These are phyloP conservation scores for Komagataella pastoris DNA, from an alignment of 805 yeast genomes.

Conservation along the genomic window DNA sequence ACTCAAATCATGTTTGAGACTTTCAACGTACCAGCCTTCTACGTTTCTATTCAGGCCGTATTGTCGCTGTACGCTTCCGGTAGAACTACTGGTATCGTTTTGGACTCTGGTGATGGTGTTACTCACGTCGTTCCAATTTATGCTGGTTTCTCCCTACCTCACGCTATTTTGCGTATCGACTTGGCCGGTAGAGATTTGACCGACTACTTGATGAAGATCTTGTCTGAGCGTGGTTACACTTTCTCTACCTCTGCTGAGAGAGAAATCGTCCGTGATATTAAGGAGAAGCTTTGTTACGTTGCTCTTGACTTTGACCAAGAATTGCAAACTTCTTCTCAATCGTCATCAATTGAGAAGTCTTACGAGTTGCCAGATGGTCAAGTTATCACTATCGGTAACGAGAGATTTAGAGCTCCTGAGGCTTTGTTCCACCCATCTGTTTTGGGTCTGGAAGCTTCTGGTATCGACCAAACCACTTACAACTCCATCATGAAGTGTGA, in stretches of 20 bases:
- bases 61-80: slow-evolving; percentile 97
- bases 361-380: slow-evolving; percentile 99
- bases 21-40: slow-evolving; percentile 98
- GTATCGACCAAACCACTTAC: slow-evolving; percentile 97
- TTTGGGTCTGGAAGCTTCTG: slow-evolving; percentile 84
- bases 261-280: slow-evolving; percentile 89
- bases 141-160: slow-evolving; percentile 99
- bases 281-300: slow-evolving; percentile 98
- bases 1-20: slow-evolving; percentile 99
- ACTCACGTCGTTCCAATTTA: slow-evolving; percentile 99
- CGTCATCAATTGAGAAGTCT: slow-evolving; percentile 95
- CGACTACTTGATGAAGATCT: slow-evolving; percentile 96
- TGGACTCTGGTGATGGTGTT: slow-evolving; percentile 99
- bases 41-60: slow-evolving; percentile 97
- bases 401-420: slow-evolving; percentile 99
- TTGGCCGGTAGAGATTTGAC: slow-evolving; percentile 99
- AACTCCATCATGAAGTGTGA: slow-evolving; percentile 97
- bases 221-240: slow-evolving; percentile 97
- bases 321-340: slow-evolving; percentile 97
- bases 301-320: slow-evolving; percentile 99
- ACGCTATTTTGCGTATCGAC: slow-evolving; percentile 97
- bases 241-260: slow-evolving; percentile 99
- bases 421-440: slow-evolving; percentile 98
- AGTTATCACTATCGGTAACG: slow-evolving; percentile 98
- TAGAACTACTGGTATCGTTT: slow-evolving; percentile 99